phyloP scores from a whole-genome alignment of 2,329 filamentous ascomycete genomes.

The Stachybotrys echinatus region DNA sequence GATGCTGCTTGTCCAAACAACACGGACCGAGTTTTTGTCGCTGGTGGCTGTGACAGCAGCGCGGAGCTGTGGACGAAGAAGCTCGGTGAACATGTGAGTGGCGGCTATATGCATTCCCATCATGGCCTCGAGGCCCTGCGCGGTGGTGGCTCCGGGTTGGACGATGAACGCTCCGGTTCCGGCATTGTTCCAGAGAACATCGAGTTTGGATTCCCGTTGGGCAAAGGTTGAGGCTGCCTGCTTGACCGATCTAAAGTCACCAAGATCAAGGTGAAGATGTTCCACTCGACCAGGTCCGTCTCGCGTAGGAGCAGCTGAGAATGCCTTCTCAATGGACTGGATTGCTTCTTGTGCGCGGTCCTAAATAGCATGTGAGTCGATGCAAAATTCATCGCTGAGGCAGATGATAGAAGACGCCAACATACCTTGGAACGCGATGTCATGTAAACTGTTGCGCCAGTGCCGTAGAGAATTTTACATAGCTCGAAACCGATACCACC shows the following conservation, averaged over 20 bases:
- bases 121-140: conserved; percentile 26
- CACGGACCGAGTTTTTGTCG: conserved; percentile 18
- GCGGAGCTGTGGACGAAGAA: conserved; percentile 26
- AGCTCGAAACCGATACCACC: conserved; percentile 43
- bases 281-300: no score
- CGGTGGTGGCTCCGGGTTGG: conserved; percentile 7
- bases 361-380: conserved; percentile 1
- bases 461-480: conserved; percentile 43
- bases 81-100: conserved; percentile 24
- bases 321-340: no score
- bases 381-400: no score
- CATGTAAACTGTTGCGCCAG: conserved; percentile 48
- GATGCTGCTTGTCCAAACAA: conserved; percentile 25
- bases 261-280: conserved; percentile 34
- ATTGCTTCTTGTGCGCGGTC: conserved; percentile 13
- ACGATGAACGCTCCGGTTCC: conserved; percentile 8
- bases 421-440: conserved; percentile 34
- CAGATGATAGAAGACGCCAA: no score
- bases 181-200: conserved; percentile 38
- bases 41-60: conserved; percentile 13
- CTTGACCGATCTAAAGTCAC: conserved; percentile 34
- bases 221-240: conserved; percentile 29
- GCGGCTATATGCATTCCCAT: conserved; percentile 28
- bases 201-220: conserved; percentile 28
- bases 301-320: no score